Evolutionary conservation across 345 rosid species (phyloP).

Genomic region (Gossypium stocksii): DNA sequence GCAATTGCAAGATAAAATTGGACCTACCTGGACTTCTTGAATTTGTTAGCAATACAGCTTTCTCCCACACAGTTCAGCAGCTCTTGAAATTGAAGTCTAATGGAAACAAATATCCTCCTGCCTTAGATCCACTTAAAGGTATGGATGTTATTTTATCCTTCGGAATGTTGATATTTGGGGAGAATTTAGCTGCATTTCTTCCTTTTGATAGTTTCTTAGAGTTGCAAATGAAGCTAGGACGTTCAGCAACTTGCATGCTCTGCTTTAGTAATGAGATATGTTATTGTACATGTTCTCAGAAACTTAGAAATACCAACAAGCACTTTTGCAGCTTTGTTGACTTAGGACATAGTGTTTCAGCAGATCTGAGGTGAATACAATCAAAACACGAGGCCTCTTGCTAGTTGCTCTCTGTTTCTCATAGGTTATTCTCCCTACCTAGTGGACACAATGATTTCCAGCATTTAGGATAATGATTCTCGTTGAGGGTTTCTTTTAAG

Average conservation of each 20-base stretch:
- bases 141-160: conserved; percentile 9
- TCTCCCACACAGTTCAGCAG: conserved; percentile 83
- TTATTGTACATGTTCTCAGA: conserved; percentile 1
- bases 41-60: conserved; percentile 52
- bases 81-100: conserved; percentile 55
- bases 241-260: neutral
- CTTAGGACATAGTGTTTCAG: neutral
- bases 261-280: neutral
- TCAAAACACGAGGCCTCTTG: neutral
- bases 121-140: conserved; percentile 79
- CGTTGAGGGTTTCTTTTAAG: neutral
- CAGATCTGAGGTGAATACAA: neutral
- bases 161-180: conserved; percentile 4
- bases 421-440: neutral
- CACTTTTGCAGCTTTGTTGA: conserved; percentile 4
- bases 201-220: neutral
- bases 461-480: neutral
- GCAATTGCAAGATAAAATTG: conserved; percentile 49
- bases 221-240: neutral
- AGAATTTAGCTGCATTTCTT: neutral
- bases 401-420: neutral
- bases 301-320: neutral
- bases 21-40: conserved; percentile 72
- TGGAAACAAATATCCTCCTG: conserved; percentile 69
- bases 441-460: neutral